Evolutionary conservation across 1,284 basidiomycete species (phyloP).

Genomic region (Coniferiporia sulphurascens): DNA sequence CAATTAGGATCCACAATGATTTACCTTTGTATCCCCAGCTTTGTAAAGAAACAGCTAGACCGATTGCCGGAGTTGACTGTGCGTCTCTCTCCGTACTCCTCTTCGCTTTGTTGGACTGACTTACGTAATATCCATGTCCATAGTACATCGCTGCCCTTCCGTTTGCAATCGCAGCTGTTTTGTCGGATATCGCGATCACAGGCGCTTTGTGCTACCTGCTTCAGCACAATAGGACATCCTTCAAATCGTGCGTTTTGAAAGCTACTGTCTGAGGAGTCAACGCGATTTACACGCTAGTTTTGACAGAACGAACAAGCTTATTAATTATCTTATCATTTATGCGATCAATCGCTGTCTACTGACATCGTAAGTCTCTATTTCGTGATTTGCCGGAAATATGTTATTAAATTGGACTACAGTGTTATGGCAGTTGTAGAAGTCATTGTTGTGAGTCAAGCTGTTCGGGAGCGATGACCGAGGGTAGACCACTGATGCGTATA

Average conservation of each 20-base stretch:
- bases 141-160: slow-evolving; percentile 30
- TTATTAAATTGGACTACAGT: slow-evolving; percentile 22
- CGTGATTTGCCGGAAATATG: neutral
- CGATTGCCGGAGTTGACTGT: slow-evolving; percentile 12
- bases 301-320: slow-evolving; percentile 36
- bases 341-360: slow-evolving; percentile 43
- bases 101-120: neutral
- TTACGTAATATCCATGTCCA: neutral
- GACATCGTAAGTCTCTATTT: slow-evolving; percentile 35
- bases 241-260: slow-evolving; percentile 9
- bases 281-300: neutral
- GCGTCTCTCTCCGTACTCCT: neutral
- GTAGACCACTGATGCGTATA: neutral
- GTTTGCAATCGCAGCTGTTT: slow-evolving; percentile 35
- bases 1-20: neutral
- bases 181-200: slow-evolving; percentile 40
- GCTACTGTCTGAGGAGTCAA: neutral
- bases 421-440: slow-evolving; percentile 37
- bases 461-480: neutral
- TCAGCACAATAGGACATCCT: slow-evolving; percentile 27
- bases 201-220: slow-evolving; percentile 35
- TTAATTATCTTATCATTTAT: slow-evolving; percentile 39
- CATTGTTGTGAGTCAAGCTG: slow-evolving; percentile 27
- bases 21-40: neutral
- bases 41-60: slow-evolving; percentile 3